A percentile compares a stretch with the other conserved stretches of the same genome.
Conservation (phyloP, 495 filamentous ascomycete genomes). For the Aspergillus asperescens region DNA sequence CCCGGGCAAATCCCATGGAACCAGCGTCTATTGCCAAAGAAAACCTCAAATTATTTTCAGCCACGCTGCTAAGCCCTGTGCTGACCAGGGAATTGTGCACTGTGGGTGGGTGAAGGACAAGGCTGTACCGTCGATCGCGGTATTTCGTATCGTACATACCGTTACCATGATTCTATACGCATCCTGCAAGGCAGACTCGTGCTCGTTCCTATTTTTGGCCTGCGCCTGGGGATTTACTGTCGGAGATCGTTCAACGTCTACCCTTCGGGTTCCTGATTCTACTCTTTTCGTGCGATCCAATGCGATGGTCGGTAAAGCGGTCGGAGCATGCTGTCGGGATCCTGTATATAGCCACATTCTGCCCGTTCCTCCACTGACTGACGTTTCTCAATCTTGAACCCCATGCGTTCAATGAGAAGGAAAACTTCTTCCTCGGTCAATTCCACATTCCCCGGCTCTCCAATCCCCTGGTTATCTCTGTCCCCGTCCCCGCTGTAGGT, state of each 20-base stretch:
- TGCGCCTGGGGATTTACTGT: too few species aligned
- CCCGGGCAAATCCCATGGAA: slow-evolving; percentile 13
- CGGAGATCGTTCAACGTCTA: too few species aligned
- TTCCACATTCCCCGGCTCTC: slow-evolving; percentile 79
- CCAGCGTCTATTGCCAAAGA: slow-evolving; percentile 6
- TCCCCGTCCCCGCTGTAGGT: slow-evolving; percentile 18
- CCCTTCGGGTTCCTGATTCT: too few species aligned
- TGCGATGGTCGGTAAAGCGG: slow-evolving; percentile 69
- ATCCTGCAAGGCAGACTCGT: slow-evolving; percentile 15
- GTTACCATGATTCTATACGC: not conserved
- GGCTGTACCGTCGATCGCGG: slow-evolving; percentile 11
- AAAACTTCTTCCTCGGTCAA: slow-evolving; percentile 84
- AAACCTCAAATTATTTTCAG: slow-evolving; percentile 9
- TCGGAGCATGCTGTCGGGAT: slow-evolving; percentile 76
- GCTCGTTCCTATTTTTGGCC: slow-evolving; percentile 1
- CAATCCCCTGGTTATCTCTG: slow-evolving; percentile 49
- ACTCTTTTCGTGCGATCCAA: slow-evolving; percentile 77
- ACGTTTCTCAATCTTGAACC: slow-evolving; percentile 63
- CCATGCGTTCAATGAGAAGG: slow-evolving; percentile 64
- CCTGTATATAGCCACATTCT: slow-evolving; percentile 75
- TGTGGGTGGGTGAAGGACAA: slow-evolving; percentile 20
- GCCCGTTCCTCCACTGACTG: slow-evolving; percentile 40
- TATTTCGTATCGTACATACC: slow-evolving; percentile 5
- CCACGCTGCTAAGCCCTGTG: slow-evolving; percentile 19
- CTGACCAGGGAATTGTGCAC: not conserved